Conservation (phyloP, 352 stramenopile species). For the Phytopythium helicoides region DNA sequence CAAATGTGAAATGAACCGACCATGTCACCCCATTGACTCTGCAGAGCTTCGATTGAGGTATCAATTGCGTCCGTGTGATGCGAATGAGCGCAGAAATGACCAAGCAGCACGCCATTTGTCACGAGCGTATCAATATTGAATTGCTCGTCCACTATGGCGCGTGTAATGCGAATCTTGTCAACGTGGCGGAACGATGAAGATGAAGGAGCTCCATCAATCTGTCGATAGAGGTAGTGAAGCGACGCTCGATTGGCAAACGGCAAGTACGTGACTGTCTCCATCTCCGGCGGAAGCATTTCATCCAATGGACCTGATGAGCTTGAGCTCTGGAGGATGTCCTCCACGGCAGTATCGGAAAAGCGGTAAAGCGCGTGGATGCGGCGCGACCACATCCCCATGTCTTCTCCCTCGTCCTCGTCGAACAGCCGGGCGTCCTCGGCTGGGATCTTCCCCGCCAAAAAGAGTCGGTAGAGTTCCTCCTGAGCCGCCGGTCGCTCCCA, state of each 20-base stretch:
- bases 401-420: slow-evolving; percentile 36
- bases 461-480: slow-evolving; percentile 38
- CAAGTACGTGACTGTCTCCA: slow-evolving; percentile 25
- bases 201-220: slow-evolving; percentile 45
- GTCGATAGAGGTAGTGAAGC: slow-evolving; percentile 65
- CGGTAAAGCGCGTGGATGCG: slow-evolving; percentile 53
- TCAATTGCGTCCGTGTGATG: slow-evolving; percentile 57
- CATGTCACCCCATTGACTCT: slow-evolving; percentile 44
- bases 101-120: slow-evolving; percentile 37
- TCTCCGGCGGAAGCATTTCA: slow-evolving; percentile 7
- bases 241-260: slow-evolving; percentile 47
- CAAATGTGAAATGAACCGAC: slow-evolving; percentile 24
- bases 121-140: slow-evolving; percentile 73
- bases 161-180: slow-evolving; percentile 78
- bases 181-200: slow-evolving; percentile 64
- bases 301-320: background rate
- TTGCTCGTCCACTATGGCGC: slow-evolving; percentile 62
- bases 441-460: slow-evolving; percentile 58
- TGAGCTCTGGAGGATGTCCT: slow-evolving; percentile 8
- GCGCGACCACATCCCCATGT: slow-evolving; percentile 61
- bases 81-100: slow-evolving; percentile 62
- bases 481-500: slow-evolving; percentile 42
- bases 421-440: slow-evolving; percentile 66
- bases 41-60: slow-evolving; percentile 62
- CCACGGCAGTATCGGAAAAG: slow-evolving; percentile 25